Conservation (phyloP, 1,284 basidiomycete genomes). For the Cutaneotrichosporon sp. region DNA sequence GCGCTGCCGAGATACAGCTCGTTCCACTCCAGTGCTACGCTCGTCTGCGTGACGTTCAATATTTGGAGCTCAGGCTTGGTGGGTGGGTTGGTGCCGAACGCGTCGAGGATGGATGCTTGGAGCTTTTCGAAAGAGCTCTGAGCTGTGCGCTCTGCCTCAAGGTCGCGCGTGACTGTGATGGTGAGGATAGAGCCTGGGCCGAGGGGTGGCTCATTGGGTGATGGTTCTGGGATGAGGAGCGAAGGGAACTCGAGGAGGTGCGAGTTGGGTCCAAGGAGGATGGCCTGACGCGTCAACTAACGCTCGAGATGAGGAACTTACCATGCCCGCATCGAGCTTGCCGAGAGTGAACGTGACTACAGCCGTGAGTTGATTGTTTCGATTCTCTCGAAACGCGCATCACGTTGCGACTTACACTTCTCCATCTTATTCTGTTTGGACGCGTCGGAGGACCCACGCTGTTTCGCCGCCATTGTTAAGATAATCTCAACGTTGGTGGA, state of each 20-base stretch:
- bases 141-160: slow-evolving; percentile 73
- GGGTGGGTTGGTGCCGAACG: slow-evolving; percentile 69
- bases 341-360: slow-evolving; percentile 66
- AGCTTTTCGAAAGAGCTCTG: slow-evolving; percentile 76
- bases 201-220: slow-evolving; percentile 63
- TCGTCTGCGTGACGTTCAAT: slow-evolving; percentile 92
- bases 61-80: slow-evolving; percentile 67
- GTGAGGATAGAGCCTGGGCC: slow-evolving; percentile 94
- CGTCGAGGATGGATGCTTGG: slow-evolving; percentile 72
- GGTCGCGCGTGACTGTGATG: slow-evolving; percentile 84
- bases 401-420: slow-evolving; percentile 19
- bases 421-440: slow-evolving; percentile 22
- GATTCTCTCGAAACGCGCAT: neutral
- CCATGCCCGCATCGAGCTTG: slow-evolving; percentile 61
- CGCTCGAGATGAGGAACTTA: slow-evolving; percentile 20
- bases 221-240: slow-evolving; percentile 67
- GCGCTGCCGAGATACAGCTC: slow-evolving; percentile 77
- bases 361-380: slow-evolving; percentile 14
- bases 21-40: slow-evolving; percentile 89
- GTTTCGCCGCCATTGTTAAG: too few relatives aligned
- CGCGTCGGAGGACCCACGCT: neutral
- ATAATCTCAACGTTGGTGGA: too few relatives aligned
- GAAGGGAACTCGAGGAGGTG: slow-evolving; percentile 96
- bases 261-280: slow-evolving; percentile 83
- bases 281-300: slow-evolving; percentile 46